Base-by-base conservation (phyloP, 495 filamentous ascomycete species). In the Rhypophila decipiens region DNA sequence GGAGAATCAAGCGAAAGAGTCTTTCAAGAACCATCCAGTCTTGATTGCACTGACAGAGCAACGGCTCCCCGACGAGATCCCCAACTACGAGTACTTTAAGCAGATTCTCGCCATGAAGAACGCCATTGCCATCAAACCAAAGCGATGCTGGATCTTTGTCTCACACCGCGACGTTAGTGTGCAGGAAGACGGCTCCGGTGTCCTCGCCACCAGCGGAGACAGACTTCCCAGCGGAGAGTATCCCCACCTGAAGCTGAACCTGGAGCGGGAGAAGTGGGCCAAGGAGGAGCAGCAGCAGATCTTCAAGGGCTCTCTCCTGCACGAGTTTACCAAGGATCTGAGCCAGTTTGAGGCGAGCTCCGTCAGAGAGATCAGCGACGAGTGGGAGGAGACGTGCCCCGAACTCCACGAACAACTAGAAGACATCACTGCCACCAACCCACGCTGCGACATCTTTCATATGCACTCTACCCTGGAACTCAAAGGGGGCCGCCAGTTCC, bases 21-120 rank as follows among this genome's bases (percentile, higher is more conserved):
- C 72, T 15, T 73, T 78, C 56, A 78, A 77, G 56, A 66, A 75
- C 42, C 71, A 78, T 51, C 61, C 72, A 9, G 71, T 75, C 9
- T 58, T 78, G 40, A 71, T 64, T 47, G 75, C 76, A 12, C 61
- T 78, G 45, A 66, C 73, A n/a, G 67, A 74, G 21, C 64, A 60
- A 5, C 58, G 67, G 2, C 47, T 76, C 22, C 71, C 71, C 11
- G 65, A 69, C 15, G 69, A 72, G 63, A 58, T 65, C 49, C 69
- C 70, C 13, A 74, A 76, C 58, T 74, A 72, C 53, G 74, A 73
- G 42, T 75, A 69, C 57, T 75, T 69, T 56, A 61, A 59, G 27
- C 70, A 65, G 46, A 59, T 72, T 41, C 60, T 71, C 2, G 64
- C 61, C 21, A 55, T 66, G 21, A 68, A 68, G 42, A 60, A 65